Conservation (phyloP, 1,284 basidiomycete species). For the Agroathelia rolfsii region DNA sequence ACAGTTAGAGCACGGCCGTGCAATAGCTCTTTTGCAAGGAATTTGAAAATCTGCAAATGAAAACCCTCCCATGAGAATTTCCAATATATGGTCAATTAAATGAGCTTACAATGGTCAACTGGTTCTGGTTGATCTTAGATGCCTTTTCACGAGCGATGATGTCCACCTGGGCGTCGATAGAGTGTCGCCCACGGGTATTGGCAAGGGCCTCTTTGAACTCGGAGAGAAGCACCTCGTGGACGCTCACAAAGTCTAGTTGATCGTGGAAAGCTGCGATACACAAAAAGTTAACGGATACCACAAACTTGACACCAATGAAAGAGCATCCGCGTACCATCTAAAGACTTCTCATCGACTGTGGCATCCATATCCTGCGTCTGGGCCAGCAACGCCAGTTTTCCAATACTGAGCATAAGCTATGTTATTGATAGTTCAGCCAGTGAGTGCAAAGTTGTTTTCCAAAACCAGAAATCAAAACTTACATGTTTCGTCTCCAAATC, state of each 20-base stretch:
- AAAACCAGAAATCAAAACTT: slow-evolving; percentile 15
- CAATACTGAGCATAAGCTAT: slow-evolving; percentile 84
- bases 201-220: slow-evolving; percentile 45
- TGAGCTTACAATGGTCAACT: slow-evolving; percentile 11
- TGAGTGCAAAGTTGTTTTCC: slow-evolving; percentile 5
- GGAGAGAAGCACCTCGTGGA: slow-evolving; percentile 52
- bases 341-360: slow-evolving; percentile 31
- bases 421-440: slow-evolving; percentile 5
- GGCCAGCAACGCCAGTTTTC: slow-evolving; percentile 80
- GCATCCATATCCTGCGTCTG: slow-evolving; percentile 53
- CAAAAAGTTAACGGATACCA: slow-evolving; percentile 7
- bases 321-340: slow-evolving; percentile 45
- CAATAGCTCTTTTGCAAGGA: slow-evolving; percentile 51
- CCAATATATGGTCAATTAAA: slow-evolving; percentile 1
- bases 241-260: slow-evolving; percentile 64
- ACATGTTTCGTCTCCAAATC: slow-evolving; percentile 71
- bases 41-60: slow-evolving; percentile 51
- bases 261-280: slow-evolving; percentile 65
- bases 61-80: slow-evolving; percentile 1
- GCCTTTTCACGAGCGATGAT: slow-evolving; percentile 48
- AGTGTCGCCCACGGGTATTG: slow-evolving; percentile 42
- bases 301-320: neutral
- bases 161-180: slow-evolving; percentile 59
- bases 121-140: slow-evolving; percentile 28
- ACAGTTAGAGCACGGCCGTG: slow-evolving; percentile 58